These are phyloP conservation scores for Streptanthus diversifolius DNA, from an alignment of 345 rosid species.

Conservation along the genomic window DNA sequence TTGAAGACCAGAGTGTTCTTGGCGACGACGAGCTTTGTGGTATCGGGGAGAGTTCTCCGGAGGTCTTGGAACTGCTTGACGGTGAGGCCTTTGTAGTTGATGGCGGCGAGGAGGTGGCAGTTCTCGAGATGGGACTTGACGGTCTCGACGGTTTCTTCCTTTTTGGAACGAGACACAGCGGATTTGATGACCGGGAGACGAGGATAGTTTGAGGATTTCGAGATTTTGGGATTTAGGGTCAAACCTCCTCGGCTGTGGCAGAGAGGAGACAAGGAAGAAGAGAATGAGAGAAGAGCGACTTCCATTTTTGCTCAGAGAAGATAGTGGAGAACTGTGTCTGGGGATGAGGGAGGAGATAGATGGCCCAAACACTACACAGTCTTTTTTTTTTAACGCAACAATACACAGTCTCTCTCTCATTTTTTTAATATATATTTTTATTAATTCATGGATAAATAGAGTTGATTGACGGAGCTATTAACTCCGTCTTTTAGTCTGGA, in stretches of 20 bases:
- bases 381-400: neutral
- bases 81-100: constrained; percentile 71
- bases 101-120: constrained; percentile 78
- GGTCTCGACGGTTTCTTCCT: constrained; percentile 76
- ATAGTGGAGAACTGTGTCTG: constrained; percentile 17
- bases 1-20: constrained; percentile 83
- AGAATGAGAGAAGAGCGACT: constrained; percentile 55
- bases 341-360: constrained; percentile 22
- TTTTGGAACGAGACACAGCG: constrained; percentile 77
- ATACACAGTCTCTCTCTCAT: neutral
- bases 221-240: constrained; percentile 26
- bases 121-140: constrained; percentile 76
- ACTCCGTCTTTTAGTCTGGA: constrained; percentile 1
- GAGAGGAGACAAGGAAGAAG: constrained; percentile 43
- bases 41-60: constrained; percentile 63
- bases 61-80: constrained; percentile 87
- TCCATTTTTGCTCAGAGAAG: constrained; percentile 48
- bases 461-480: neutral
- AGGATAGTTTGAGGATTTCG: constrained; percentile 21
- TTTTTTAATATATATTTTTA: neutral
- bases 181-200: constrained; percentile 47
- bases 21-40: constrained; percentile 68
- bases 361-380: neutral
- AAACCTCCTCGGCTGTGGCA: constrained; percentile 29
- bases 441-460: neutral